These are phyloP conservation scores for Pterulicium gracile DNA, from an alignment of 1,284 basidiomycete species.

Conservation along the genomic window DNA sequence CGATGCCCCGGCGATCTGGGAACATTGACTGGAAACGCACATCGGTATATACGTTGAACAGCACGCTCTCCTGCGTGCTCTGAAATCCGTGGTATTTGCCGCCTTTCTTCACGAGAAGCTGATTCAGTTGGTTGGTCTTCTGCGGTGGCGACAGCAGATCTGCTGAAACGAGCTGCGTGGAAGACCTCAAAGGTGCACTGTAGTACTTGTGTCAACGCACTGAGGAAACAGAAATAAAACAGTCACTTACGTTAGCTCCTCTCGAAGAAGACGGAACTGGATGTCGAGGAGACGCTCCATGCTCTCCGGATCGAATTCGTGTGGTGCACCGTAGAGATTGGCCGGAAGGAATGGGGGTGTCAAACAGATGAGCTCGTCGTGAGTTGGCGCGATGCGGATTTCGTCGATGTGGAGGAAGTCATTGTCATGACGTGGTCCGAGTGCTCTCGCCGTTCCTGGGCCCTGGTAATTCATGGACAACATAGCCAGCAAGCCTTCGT, in stretches of 20 bases:
- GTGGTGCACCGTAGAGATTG: constrained; percentile 46
- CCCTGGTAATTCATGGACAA: constrained; percentile 36
- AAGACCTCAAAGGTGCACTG: constrained; percentile 40
- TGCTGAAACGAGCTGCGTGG: constrained; percentile 32
- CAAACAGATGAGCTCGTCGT: constrained; percentile 40
- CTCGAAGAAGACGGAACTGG: constrained; percentile 60
- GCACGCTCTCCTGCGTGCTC: constrained; percentile 28
- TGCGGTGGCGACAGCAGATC: constrained; percentile 22
- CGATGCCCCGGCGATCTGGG: constrained; percentile 37
- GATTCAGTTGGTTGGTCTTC: constrained; percentile 11
- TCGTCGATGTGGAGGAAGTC: constrained; percentile 43
- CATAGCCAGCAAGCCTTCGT: constrained; percentile 25
- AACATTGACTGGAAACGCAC: constrained; percentile 29
- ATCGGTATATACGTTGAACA: constrained; percentile 49
- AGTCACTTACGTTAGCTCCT: constrained; percentile 48
- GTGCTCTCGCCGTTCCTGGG: constrained; percentile 37
- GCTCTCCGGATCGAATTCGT: constrained; percentile 39
- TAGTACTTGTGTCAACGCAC: too few species aligned
- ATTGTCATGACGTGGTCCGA: constrained; percentile 56
- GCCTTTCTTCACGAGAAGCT: constrained; percentile 26
- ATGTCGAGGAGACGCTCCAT: constrained; percentile 58
- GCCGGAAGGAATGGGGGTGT: constrained; percentile 44
- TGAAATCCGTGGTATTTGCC: constrained; percentile 32
- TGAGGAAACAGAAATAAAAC: too few species aligned
- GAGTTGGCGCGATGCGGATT: constrained; percentile 54